A percentile compares a stretch with the other conserved stretches of the same genome.
These are phyloP conservation scores for Populus trichocarpa DNA, from an alignment of 441 rosid species.

Conservation along the genomic window DNA sequence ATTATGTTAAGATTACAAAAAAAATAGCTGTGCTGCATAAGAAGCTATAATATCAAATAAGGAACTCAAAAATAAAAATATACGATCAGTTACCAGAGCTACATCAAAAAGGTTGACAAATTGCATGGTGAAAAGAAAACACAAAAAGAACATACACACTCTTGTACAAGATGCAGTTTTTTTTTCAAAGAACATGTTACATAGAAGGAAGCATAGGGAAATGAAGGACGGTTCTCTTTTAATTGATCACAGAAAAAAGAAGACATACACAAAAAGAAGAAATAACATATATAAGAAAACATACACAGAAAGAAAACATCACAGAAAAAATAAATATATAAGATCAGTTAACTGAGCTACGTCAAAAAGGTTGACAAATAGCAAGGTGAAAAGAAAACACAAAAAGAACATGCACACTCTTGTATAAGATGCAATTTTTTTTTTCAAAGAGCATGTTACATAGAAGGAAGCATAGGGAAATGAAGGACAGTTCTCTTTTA, in stretches of 20 bases:
- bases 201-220: too few relatives aligned
- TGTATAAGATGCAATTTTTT: background rate
- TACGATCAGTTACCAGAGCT: background rate
- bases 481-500: background rate
- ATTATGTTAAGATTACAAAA: background rate
- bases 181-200: background rate
- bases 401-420: background rate
- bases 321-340: background rate
- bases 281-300: too few relatives aligned
- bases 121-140: background rate
- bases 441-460: too few relatives aligned
- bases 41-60: background rate
- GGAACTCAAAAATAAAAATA: background rate
- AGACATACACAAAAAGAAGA: background rate
- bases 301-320: background rate
- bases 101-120: background rate
- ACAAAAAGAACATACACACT: background rate
- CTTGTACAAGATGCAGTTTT: background rate
- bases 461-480: too few relatives aligned
- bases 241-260: background rate
- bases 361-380: background rate
- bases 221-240: background rate
- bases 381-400: background rate
- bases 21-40: background rate
- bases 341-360: background rate